Conservation (phyloP, 306 rosid species). For the Biancaea sappan region DNA sequence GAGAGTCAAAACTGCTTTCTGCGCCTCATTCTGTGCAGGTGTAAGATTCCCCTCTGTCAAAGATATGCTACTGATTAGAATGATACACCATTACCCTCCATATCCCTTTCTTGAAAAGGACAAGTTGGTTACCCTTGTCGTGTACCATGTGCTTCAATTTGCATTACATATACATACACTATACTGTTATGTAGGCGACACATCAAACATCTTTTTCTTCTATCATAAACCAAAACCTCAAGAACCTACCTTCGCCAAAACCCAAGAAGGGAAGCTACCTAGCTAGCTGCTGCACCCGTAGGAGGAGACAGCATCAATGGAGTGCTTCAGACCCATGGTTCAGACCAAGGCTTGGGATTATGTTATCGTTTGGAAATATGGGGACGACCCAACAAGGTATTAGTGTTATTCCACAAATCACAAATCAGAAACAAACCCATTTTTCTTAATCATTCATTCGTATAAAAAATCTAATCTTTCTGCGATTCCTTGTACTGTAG, state of each 20-base stretch:
- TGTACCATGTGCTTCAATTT: slow-evolving; percentile 52
- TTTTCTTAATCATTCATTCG: not conserved
- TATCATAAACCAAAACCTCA: not conserved
- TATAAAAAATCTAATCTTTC: not conserved
- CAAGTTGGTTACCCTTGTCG: slow-evolving; percentile 40
- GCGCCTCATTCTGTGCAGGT: slow-evolving; percentile 33
- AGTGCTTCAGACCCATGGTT: slow-evolving; percentile 65
- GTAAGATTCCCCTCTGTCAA: slow-evolving; percentile 35
- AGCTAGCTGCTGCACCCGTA: slow-evolving; percentile 30
- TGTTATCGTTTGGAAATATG: slow-evolving; percentile 71
- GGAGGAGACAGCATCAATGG: slow-evolving; percentile 34
- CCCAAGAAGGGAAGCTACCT: no score
- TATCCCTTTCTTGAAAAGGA: slow-evolving; percentile 15
- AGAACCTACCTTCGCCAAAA: not conserved
- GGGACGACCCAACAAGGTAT: slow-evolving; percentile 65
- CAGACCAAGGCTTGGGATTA: slow-evolving; percentile 67
- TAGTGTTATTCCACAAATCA: no score
- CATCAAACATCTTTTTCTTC: not conserved
- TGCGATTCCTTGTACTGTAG: slow-evolving; percentile 38
- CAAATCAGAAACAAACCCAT: not conserved
- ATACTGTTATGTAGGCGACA: slow-evolving; percentile 8
- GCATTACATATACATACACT: not conserved
- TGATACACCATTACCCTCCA: slow-evolving; percentile 25
- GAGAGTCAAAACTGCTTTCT: slow-evolving; percentile 49
- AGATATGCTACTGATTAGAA: slow-evolving; percentile 42